Evolutionary conservation across 192 early-diverging fungal genomes (phyloP).

Genomic region (Ambispora gerdemannii): DNA sequence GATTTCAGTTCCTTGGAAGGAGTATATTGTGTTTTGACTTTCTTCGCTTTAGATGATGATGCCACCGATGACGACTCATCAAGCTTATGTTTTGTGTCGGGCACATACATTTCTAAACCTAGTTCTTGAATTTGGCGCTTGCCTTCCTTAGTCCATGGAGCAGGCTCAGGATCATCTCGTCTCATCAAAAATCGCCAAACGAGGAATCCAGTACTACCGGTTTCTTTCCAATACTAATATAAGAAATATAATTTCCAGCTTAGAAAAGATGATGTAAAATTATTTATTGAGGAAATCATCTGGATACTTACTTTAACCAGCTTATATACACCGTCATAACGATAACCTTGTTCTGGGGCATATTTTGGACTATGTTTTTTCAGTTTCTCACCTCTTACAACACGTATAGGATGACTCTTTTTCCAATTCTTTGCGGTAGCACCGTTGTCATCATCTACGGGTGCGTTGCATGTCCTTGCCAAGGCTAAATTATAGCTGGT

Average conservation of each 20-base stretch:
- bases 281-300: no score
- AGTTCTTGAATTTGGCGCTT: conserved; percentile 39
- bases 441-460: conserved; percentile 42
- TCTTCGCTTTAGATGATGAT: not conserved
- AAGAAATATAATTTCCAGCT: no score
- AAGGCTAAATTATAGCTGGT: conserved; percentile 55
- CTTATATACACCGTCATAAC: conserved; percentile 69
- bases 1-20: conserved; percentile 20
- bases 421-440: conserved; percentile 51
- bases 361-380: conserved; percentile 46
- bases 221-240: conserved; percentile 60
- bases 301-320: conserved; percentile 43
- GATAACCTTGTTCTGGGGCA: conserved; percentile 51
- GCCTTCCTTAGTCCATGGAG: conserved; percentile 63
- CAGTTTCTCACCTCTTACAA: conserved; percentile 51
- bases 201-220: conserved; percentile 41
- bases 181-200: conserved; percentile 66
- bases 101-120: conserved; percentile 45
- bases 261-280: not conserved
- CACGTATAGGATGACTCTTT: conserved; percentile 53
- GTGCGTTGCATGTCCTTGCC: conserved; percentile 54
- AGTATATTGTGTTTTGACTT: conserved; percentile 5
- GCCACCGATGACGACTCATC: not conserved
- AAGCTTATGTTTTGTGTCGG: not conserved
- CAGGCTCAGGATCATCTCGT: conserved; percentile 59